phyloP scores from a whole-genome alignment of 2,329 filamentous ascomycete species.

The Fusarium nanum region DNA sequence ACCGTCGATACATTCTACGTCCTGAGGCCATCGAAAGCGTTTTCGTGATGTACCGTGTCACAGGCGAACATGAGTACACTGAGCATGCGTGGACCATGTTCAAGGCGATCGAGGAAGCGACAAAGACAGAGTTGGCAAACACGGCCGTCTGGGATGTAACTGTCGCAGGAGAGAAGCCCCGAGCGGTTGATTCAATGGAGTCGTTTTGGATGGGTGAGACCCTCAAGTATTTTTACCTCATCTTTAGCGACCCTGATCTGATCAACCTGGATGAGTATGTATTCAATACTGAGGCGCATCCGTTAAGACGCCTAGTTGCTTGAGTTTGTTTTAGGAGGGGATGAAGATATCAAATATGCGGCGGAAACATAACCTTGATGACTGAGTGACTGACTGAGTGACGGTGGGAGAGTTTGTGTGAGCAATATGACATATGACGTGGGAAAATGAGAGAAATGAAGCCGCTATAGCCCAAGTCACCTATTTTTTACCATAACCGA shows the following conservation, averaged over 20 bases:
- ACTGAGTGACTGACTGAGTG: neutral
- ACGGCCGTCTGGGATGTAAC: slow-evolving; percentile 60
- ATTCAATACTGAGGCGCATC: slow-evolving; percentile 46
- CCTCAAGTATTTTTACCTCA: slow-evolving; percentile 47
- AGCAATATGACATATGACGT: neutral
- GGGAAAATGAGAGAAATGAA: neutral
- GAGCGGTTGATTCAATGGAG: slow-evolving; percentile 72
- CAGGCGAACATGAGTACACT: slow-evolving; percentile 58
- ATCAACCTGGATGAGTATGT: slow-evolving; percentile 45
- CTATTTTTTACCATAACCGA: neutral
- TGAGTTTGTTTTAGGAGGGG: neutral
- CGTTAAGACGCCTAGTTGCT: slow-evolving; percentile 32
- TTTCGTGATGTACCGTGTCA: slow-evolving; percentile 65
- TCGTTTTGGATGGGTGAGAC: slow-evolving; percentile 48
- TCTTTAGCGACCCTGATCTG: slow-evolving; percentile 59
- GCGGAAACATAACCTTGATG: neutral
- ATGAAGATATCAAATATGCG: neutral
- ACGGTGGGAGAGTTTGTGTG: neutral
- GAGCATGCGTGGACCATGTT: slow-evolving; percentile 68
- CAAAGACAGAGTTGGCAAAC: slow-evolving; percentile 61
- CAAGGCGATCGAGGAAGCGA: slow-evolving; percentile 58
- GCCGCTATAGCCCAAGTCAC: neutral
- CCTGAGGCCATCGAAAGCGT: slow-evolving; percentile 66
- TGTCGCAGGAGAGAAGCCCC: slow-evolving; percentile 44
- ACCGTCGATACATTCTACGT: slow-evolving; percentile 64